These are phyloP conservation scores for Myriosclerotinia duriaeana DNA, from an alignment of 2,329 filamentous ascomycete genomes.

Conservation along the genomic window DNA sequence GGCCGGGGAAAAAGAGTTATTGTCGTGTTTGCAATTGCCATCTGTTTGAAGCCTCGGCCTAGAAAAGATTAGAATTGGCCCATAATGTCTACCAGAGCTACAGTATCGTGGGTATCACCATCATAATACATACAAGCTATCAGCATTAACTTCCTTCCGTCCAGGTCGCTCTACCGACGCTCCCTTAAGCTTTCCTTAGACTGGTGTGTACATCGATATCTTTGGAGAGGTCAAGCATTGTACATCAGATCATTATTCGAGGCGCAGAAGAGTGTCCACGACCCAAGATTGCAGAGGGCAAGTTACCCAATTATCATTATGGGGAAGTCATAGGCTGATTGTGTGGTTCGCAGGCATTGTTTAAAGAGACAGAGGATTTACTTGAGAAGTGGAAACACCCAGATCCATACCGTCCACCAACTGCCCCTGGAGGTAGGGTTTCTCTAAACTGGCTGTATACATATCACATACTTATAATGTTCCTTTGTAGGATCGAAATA, in stretches of 20 bases:
- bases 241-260: constrained; percentile 96
- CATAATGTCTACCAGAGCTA: constrained; percentile 42
- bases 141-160: constrained; percentile 1
- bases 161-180: constrained; percentile 79
- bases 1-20: not conserved
- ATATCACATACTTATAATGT: constrained; percentile 24
- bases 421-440: constrained; percentile 81
- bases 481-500: constrained; percentile 77
- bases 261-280: constrained; percentile 80
- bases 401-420: constrained; percentile 85
- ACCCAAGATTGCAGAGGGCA: constrained; percentile 80
- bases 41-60: not conserved
- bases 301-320: constrained; percentile 15
- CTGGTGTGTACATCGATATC: constrained; percentile 88
- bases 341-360: constrained; percentile 61
- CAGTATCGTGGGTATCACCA: constrained; percentile 38
- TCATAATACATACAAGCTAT: not conserved
- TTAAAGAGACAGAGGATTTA: constrained; percentile 84
- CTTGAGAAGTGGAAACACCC: constrained; percentile 96
- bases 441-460: constrained; percentile 1
- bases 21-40: constrained; percentile 1
- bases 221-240: constrained; percentile 94
- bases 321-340: constrained; percentile 25
- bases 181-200: constrained; percentile 90
- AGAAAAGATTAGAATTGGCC: constrained; percentile 11